phyloP scores from a whole-genome alignment of 2,329 filamentous ascomycete species.

The Hypoxylon sp. region DNA sequence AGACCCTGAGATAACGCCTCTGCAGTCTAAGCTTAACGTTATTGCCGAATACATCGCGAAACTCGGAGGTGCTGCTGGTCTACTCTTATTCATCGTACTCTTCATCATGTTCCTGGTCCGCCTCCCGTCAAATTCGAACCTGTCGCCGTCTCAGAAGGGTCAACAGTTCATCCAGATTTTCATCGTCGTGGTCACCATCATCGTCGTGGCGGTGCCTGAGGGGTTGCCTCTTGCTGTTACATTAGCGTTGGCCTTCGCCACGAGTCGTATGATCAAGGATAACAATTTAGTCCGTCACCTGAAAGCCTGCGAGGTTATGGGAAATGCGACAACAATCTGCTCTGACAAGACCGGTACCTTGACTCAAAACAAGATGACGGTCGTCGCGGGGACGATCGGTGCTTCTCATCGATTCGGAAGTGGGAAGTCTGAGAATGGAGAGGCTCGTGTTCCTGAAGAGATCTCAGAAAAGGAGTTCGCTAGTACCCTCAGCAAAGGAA shows the following conservation, averaged over 20 bases:
- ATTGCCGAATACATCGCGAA: constrained; percentile 84
- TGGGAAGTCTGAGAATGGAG: constrained; percentile 42
- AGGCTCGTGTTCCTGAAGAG: constrained; percentile 48
- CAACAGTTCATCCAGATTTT: constrained; percentile 82
- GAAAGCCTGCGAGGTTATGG: constrained; percentile 85
- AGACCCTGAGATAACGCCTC: constrained; percentile 79
- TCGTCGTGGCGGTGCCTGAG: constrained; percentile 84
- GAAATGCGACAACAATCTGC: constrained; percentile 79
- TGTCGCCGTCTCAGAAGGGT: constrained; percentile 78
- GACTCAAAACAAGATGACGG: constrained; percentile 77
- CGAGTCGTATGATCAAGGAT: constrained; percentile 81
- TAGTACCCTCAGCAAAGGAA: constrained; percentile 59
- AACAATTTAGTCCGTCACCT: constrained; percentile 83
- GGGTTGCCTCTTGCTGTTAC: constrained; percentile 84
- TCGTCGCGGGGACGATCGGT: constrained; percentile 72
- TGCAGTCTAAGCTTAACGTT: constrained; percentile 81
- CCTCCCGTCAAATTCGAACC: constrained; percentile 64
- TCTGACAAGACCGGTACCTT: constrained; percentile 77
- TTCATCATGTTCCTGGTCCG: constrained; percentile 86
- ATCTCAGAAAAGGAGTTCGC: constrained; percentile 62
- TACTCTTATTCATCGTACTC: constrained; percentile 85
- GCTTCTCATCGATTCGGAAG: constrained; percentile 68
- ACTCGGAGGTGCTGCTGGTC: constrained; percentile 80
- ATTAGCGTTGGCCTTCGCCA: constrained; percentile 80
- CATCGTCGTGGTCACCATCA: constrained; percentile 83